These are phyloP conservation scores for Moesziomyces antarcticus DNA, from an alignment of 1,284 basidiomycete species.

Conservation along the genomic window DNA sequence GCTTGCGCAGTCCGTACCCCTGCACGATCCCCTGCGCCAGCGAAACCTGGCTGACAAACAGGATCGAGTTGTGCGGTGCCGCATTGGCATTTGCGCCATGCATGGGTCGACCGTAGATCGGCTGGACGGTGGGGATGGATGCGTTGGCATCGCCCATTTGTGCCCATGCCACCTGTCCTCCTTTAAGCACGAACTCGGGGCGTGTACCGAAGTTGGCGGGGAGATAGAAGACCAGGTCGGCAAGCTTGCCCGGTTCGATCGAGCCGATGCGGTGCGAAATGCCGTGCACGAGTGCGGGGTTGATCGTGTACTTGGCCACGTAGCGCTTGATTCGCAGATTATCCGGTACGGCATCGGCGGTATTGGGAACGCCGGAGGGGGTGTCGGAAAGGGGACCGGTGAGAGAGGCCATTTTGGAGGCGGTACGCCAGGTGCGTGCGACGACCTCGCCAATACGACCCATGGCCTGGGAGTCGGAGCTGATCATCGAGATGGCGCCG, in stretches of 20 bases:
- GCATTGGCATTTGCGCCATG: slow-evolving; percentile 82
- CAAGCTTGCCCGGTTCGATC: slow-evolving; percentile 82
- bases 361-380: slow-evolving; percentile 12
- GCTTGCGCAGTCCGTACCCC: slow-evolving; percentile 81
- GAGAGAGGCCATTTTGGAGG: slow-evolving; percentile 88
- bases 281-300: slow-evolving; percentile 95
- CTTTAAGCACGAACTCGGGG: slow-evolving; percentile 92
- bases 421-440: slow-evolving; percentile 93
- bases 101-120: slow-evolving; percentile 85
- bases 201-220: slow-evolving; percentile 90
- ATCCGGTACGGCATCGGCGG: slow-evolving; percentile 76
- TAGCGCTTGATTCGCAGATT: slow-evolving; percentile 98
- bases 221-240: slow-evolving; percentile 94
- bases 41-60: slow-evolving; percentile 74
- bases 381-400: slow-evolving; percentile 75
- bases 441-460: slow-evolving; percentile 92
- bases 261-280: slow-evolving; percentile 89
- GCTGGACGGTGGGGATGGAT: slow-evolving; percentile 88
- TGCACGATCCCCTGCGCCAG: slow-evolving; percentile 71
- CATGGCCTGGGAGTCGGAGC: slow-evolving; percentile 96
- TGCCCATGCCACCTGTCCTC: slow-evolving; percentile 90
- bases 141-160: slow-evolving; percentile 92
- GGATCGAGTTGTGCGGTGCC: slow-evolving; percentile 81
- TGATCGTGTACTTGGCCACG: slow-evolving; percentile 95
- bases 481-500: slow-evolving; percentile 95